Evolutionary conservation across 176 grass and related monocot species (phyloP), one percentile per base, ranked within the genome.

Genomic region (Carex myosuroides): DNA sequence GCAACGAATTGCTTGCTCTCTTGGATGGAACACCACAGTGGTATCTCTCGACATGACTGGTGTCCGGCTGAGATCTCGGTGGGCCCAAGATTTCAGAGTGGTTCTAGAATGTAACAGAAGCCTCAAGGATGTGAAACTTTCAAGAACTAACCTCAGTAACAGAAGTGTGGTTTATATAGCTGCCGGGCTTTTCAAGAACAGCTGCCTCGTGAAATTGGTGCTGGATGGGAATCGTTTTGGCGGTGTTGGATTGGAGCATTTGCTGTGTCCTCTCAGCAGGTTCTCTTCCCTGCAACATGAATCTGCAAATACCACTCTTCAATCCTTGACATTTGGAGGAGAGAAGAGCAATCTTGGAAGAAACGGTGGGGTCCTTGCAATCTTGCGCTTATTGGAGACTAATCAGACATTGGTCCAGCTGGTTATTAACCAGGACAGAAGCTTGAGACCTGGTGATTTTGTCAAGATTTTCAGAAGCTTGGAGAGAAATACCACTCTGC

Each of bases 141-240:
- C 88, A 73, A 93, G 84, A 82, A 93, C 91, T 86, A 82, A 84
- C 66, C 89, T 98, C 29, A 30, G 86, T 66, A 85, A 98, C 86
- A 94, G 91, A 90, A 89, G 91, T 0, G 85, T 89, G 32, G 95
- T 98, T 33, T 94, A 94, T 81, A 90, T 98, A 87, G 95, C 90
- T 88, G 95, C 95, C 48, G 95, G 95, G 41, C 91, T 98, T 61
- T 94, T 98, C 88, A 93, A 90, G 86, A 98, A 98, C 79, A 89
- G 20, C 13, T 88, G 82, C 82, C 87, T 98, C 39, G 91, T 93
- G 83, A 91, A 81, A 71, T 88, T 98, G 83, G 65, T 52, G n/a
- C 81, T 98, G 63, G 91, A 98, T 81, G 92, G 89, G 39, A 98
- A 98, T 58, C 64, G 35, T 74, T 93, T 98, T 85, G 82, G 86